Conservation (phyloP, 805 yeast species). For the Schizosaccharomyces lindneri region DNA sequence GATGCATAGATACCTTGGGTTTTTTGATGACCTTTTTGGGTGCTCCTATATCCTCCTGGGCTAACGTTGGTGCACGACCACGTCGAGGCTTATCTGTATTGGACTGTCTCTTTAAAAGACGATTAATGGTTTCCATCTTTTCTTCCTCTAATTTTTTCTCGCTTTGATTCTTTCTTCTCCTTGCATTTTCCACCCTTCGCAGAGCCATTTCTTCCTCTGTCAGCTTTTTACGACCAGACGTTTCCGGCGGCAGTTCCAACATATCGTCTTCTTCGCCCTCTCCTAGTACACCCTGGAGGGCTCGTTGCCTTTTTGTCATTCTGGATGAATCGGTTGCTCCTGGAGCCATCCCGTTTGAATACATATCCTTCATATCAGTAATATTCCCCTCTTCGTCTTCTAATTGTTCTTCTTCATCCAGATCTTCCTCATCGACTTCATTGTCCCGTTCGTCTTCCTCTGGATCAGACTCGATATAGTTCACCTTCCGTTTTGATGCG, state of each 20-base stretch:
- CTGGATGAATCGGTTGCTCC: background rate
- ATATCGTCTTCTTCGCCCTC: constrained; percentile 11
- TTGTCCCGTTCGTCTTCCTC: background rate
- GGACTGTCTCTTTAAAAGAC: constrained; percentile 59
- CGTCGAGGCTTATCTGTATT: constrained; percentile 8
- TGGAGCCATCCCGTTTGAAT: background rate
- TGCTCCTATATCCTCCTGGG: background rate
- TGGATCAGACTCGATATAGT: background rate
- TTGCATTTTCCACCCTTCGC: constrained; percentile 59
- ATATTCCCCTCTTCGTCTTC: constrained; percentile 3
- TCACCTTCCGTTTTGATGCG: background rate
- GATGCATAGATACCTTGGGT: background rate
- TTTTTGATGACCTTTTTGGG: background rate
- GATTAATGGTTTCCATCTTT: constrained; percentile 68
- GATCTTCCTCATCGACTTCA: constrained; percentile 8
- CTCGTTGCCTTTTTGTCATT: constrained; percentile 16
- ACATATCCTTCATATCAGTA: background rate
- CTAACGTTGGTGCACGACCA: background rate
- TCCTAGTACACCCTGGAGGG: constrained; percentile 9
- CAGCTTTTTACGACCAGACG: constrained; percentile 24
- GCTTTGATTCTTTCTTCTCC: constrained; percentile 60
- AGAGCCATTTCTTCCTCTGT: constrained; percentile 63
- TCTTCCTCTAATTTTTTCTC: constrained; percentile 69
- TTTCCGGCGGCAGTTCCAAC: constrained; percentile 11
- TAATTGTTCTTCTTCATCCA: constrained; percentile 9